Base-by-base conservation (phyloP, 768 basidiomycete genomes). In the Rhodotorula sphaerocarpa region DNA sequence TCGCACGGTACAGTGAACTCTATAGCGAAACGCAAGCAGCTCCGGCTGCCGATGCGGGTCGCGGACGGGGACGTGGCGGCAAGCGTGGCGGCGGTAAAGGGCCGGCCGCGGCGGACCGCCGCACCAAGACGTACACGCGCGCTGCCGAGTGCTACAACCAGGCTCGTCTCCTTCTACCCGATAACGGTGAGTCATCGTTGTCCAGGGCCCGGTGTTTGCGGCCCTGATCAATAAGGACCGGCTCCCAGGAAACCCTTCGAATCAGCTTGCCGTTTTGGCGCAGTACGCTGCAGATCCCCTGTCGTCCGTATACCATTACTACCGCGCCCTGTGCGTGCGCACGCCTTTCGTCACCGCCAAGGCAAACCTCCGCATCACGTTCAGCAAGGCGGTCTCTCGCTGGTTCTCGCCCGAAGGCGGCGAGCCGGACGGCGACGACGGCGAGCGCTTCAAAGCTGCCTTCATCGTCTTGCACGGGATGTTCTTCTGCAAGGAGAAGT, bases 231-330 rank as follows among this genome's bases (percentile, higher is more conserved):
- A 39, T 39, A 9, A 16, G 10, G 16, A 39, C 31, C 7, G 33
- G n/a, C n/a, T 14, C 25, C 27, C 55, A 66, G 76, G 77, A 12
- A 92, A 96, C 72, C 83, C 95, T 1, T 93, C 87, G 25, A 93
- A 97, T 74, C 95, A 97, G 75, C 83, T 97, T 25, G 95, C 93
- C 7, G 92, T 96, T 63, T 81, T 96, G 36, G 82, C 90, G 4
- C 84, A 86, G 7, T 92, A 95, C 74, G 80, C 86, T 70, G 80
- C 82, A 65, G 90, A 97, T 75, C 79, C 81, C n/a, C 90, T 93
- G 71, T 76, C 79, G 36, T 85, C 88, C 34, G 77, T 89, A 14
- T 81, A 87, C 55, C 86, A 90, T 75, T 93, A 96, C 75, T 91
- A 91, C 73, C 85, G 90, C 34, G 88, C 93, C 3, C 79, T 97